Percentiles rank a stretch among this genome's conserved stretches.
phyloP scores from a whole-genome alignment of 331 rosid species.

The Saraca asoca region DNA sequence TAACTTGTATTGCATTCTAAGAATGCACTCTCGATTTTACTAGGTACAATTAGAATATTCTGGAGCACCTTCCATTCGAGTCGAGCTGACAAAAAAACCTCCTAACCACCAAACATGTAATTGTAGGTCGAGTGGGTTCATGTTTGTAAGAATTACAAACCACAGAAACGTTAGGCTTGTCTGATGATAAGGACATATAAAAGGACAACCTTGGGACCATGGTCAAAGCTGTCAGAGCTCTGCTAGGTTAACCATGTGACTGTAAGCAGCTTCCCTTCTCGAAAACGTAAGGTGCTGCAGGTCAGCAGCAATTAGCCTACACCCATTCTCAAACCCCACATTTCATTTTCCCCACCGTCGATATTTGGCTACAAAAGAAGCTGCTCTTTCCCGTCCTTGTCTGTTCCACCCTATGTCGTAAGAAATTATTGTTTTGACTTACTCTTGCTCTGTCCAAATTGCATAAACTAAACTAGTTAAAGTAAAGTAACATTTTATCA shows the following conservation, averaged over 20 bases:
- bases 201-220: conserved; percentile 45
- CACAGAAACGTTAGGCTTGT: conserved; percentile 32
- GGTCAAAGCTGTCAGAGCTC: conserved; percentile 66
- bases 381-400: neutral
- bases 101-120: no score
- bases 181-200: conserved; percentile 37
- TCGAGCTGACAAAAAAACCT: no score
- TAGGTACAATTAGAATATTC: no score
- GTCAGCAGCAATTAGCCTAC: conserved; percentile 25
- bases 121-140: neutral
- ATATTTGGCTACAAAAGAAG: conserved; percentile 8
- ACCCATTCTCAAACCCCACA: conserved; percentile 26
- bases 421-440: no score
- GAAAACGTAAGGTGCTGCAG: conserved; percentile 31
- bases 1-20: no score
- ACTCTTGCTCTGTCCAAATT: no score
- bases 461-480: no score
- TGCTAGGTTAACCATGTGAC: conserved; percentile 67
- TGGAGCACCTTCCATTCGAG: no score
- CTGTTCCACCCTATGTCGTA: no score
- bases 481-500: no score
- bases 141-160: conserved; percentile 1
- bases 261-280: conserved; percentile 41
- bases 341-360: conserved; percentile 12
- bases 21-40: no score